A percentile compares a stretch with the other conserved stretches of the same genome.
Conservation (phyloP, 73 alveolate genomes). For the Breviolum minutum region DNA sequence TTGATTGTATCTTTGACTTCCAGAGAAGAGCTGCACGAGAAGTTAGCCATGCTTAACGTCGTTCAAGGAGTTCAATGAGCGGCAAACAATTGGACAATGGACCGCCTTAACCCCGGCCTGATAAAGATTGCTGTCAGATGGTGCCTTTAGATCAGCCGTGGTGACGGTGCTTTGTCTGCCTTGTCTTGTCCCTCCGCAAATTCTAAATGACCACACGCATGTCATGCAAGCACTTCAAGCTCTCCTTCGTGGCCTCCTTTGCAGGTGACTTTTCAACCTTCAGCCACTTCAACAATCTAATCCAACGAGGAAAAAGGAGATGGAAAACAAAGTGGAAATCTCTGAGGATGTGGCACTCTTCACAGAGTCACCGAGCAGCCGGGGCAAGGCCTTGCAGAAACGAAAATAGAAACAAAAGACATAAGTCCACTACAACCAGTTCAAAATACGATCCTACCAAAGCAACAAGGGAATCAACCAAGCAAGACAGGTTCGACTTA, state of each 20-base stretch:
- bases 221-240: neutral
- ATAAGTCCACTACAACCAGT: neutral
- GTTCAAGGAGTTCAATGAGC: no score
- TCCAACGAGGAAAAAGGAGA: no score
- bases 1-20: no score
- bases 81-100: no score
- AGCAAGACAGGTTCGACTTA: no score
- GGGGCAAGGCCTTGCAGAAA: constrained; percentile 38
- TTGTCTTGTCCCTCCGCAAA: neutral
- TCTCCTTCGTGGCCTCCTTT: constrained; percentile 35
- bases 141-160: no score
- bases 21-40: no score
- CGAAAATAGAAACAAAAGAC: neutral
- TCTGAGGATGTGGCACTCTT: neutral
- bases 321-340: neutral
- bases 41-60: no score
- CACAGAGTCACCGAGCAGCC: constrained; percentile 42
- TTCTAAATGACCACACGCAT: neutral
- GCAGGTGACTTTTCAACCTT: constrained; percentile 13
- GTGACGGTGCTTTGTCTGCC: no score
- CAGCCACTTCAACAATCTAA: no score
- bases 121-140: no score
- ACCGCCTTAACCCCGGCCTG: no score
- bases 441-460: neutral
- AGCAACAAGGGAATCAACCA: neutral